Evolutionary conservation across 2,329 filamentous ascomycete genomes (phyloP).

Genomic region (Leptographium lundbergii): DNA sequence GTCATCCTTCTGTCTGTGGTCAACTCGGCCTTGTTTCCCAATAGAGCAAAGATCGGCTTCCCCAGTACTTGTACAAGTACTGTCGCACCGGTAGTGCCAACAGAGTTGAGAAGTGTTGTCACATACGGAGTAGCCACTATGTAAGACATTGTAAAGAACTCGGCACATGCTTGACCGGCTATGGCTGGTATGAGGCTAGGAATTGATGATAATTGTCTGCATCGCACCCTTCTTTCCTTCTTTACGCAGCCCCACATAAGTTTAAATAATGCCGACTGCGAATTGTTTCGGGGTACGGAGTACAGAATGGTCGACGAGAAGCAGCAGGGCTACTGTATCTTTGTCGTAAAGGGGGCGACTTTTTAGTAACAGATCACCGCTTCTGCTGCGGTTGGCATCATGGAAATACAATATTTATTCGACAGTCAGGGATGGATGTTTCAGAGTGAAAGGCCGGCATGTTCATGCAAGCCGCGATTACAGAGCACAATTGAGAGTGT

Average conservation of each 20-base stretch:
- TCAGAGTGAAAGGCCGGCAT: neutral
- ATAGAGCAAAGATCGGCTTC: neutral
- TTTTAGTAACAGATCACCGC: no score
- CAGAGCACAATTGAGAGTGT: no score
- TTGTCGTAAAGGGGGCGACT: no score
- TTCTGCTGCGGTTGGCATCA: no score
- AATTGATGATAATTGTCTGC: no score
- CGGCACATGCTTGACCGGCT: no score
- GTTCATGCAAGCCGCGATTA: neutral
- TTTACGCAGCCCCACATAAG: neutral
- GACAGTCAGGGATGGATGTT: neutral
- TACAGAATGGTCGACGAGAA: no score
- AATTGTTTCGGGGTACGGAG: no score
- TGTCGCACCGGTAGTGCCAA: neutral
- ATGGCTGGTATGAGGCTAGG: no score
- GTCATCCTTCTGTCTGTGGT: neutral
- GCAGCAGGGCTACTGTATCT: no score
- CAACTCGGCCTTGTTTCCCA: slow-evolving; percentile 1
- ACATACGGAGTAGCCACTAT: neutral
- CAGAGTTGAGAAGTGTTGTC: neutral
- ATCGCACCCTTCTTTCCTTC: neutral
- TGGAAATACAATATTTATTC: no score
- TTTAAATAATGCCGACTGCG: neutral
- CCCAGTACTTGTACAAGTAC: neutral
- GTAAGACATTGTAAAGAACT: neutral